Percentiles rank a stretch among this genome's conserved stretches.
Conservation (phyloP, 2,329 filamentous ascomycete genomes). For the Colletotrichum tamarilloi region DNA sequence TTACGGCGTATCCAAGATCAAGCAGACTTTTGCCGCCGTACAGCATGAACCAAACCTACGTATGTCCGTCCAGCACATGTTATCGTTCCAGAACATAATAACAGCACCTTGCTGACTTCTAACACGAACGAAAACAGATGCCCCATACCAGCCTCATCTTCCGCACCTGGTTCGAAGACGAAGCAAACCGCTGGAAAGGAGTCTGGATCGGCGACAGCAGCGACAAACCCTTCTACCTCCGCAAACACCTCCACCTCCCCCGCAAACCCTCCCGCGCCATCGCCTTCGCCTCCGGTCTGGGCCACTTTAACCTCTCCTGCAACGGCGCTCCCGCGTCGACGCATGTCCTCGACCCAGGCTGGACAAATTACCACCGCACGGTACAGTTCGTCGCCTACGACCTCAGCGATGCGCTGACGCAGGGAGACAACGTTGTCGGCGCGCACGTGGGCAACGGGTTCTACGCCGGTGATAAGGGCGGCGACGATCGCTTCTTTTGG, state of each 20-base stretch:
- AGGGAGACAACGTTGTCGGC: constrained; percentile 51
- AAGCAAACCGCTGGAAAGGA: constrained; percentile 51
- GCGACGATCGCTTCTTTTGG: constrained; percentile 52
- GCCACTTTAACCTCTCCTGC: constrained; percentile 51
- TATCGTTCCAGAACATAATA: background rate
- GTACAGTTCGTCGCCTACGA: constrained; percentile 57
- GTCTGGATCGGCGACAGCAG: constrained; percentile 53
- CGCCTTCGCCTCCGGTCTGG: constrained; percentile 50
- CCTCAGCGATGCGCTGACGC: constrained; percentile 45
- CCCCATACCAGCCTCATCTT: constrained; percentile 54
- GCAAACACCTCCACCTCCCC: constrained; percentile 44
- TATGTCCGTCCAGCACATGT: constrained; percentile 3
- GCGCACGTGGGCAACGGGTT: constrained; percentile 56
- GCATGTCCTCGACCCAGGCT: constrained; percentile 51
- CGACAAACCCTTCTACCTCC: constrained; percentile 53
- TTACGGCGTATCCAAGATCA: constrained; percentile 50
- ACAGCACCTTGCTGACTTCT: background rate
- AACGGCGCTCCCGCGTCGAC: constrained; percentile 48
- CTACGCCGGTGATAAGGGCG: constrained; percentile 54
- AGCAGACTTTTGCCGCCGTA: constrained; percentile 49
- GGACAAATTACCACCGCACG: constrained; percentile 52
- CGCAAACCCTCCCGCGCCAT: constrained; percentile 46
- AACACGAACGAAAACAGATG: constrained; percentile 41
- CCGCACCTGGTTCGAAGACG: constrained; percentile 53
- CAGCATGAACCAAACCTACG: constrained; percentile 55